Evolutionary conservation across 2,329 filamentous ascomycete species (phyloP), one percentile per base, ranked within the genome.

Genomic region (Colletotrichum salicis): DNA sequence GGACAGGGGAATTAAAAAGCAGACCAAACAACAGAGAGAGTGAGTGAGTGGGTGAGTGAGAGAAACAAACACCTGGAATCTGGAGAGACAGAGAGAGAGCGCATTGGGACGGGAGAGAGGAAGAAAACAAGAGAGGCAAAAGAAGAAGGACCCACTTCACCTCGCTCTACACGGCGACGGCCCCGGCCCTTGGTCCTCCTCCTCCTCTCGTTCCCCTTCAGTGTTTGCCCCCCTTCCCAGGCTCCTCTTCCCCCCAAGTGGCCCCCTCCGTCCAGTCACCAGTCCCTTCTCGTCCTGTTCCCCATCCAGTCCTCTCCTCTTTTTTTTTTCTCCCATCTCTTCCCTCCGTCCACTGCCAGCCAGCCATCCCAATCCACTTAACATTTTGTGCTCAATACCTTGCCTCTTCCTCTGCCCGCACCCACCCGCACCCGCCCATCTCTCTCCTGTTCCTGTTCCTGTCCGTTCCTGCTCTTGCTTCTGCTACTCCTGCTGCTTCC

Each of bases 121-220:
- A 19, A 35, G 24, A 52, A 37, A 52, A 48, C 52, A 66, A 59
- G 15, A 48, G 41, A 48, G 41, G 13, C 31, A 27, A 51, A 51
- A 67, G 37, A 67, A 41, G 61, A 55, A 55, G 41, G 63, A 48
- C 48, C 67, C 67, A 62, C 68, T 22, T 29, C n/a, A 15, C 19
- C 31, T 56, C 51, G 31, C 51, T 71, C 51, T 57, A 71, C 64
- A 71, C 56, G 56, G 57, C 68, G 37, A 67, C 29, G 64, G 52
- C 56, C 57, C 68, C 64, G 64, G 58, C 51, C 62, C 62, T 66
- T 58, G 45, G 59, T 59, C 59, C 65, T 52, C 59, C 41, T 52
- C 59, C 41, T 41, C 35, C 27, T 51, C 45, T 59, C 41, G 15
- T 48, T 48, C 41, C 19, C 41, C 19, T 48, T 45, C 19, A 48